Evolutionary conservation across 164 flowering plant species (phyloP).

Genomic region (Vitis rupestris): DNA sequence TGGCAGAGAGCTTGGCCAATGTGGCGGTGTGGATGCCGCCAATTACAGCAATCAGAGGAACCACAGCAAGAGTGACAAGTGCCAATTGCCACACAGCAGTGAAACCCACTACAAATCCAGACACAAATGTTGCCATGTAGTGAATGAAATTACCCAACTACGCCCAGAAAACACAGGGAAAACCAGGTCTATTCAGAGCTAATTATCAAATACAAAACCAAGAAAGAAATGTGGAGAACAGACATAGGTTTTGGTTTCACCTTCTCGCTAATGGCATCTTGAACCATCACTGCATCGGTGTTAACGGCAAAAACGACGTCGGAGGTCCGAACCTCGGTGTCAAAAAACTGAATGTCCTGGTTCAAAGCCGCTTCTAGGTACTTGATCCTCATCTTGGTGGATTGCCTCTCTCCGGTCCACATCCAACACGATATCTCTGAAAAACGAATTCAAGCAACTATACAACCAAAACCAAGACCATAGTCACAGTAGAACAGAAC

Average conservation of each 20-base stretch:
- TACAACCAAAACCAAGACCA: slow-evolving; percentile 3
- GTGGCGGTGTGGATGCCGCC: slow-evolving; percentile 80
- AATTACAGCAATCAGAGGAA: slow-evolving; percentile 90
- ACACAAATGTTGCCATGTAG: slow-evolving; percentile 91
- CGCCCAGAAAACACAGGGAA: slow-evolving; percentile 6
- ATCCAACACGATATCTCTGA: slow-evolving; percentile 99
- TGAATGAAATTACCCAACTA: slow-evolving; percentile 97
- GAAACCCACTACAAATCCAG: slow-evolving; percentile 95
- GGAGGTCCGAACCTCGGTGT: slow-evolving; percentile 87
- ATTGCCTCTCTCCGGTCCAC: slow-evolving; percentile 99
- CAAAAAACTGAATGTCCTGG: slow-evolving; percentile 93
- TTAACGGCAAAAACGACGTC: slow-evolving; percentile 91
- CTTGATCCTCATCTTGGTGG: slow-evolving; percentile 93
- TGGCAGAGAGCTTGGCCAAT: slow-evolving; percentile 71
- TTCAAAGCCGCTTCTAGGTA: slow-evolving; percentile 86
- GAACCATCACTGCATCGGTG: slow-evolving; percentile 89
- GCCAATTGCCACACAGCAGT: slow-evolving; percentile 97
- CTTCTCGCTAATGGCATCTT: slow-evolving; percentile 99
- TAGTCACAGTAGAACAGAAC: not conserved
- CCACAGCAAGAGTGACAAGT: slow-evolving; percentile 88
- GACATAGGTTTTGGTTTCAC: slow-evolving; percentile 29
- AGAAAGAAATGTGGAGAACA: not conserved
- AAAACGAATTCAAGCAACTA: slow-evolving; percentile 12
- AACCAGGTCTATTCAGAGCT: not conserved
- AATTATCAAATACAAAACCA: not conserved